Evolutionary conservation across 176 grass and related monocot species (phyloP).

Genomic region (Cenchrus americanus): DNA sequence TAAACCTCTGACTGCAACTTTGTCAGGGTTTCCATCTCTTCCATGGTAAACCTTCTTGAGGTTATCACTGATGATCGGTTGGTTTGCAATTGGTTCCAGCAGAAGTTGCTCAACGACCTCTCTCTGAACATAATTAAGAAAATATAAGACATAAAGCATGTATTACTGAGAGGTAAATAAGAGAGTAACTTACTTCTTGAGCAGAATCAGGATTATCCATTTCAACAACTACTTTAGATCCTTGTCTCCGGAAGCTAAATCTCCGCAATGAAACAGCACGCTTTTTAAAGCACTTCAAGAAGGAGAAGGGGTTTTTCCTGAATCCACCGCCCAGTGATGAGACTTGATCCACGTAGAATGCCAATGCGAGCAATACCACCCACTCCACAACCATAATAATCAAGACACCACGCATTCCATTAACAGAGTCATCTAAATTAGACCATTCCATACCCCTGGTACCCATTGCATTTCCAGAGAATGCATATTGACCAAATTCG

Average conservation of each 20-base stretch:
- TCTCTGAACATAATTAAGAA: slow-evolving; percentile 51
- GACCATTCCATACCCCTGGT: slow-evolving; percentile 75
- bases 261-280: slow-evolving; percentile 38
- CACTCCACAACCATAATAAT: slow-evolving; percentile 88
- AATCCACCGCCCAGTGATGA: slow-evolving; percentile 52
- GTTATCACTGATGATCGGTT: slow-evolving; percentile 69
- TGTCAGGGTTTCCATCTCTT: slow-evolving; percentile 87
- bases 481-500: slow-evolving; percentile 72
- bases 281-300: slow-evolving; percentile 60
- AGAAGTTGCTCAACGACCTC: slow-evolving; percentile 77
- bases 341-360: slow-evolving; percentile 72
- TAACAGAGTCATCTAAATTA: slow-evolving; percentile 59
- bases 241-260: slow-evolving; percentile 54
- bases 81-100: slow-evolving; percentile 49
- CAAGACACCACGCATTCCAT: slow-evolving; percentile 71
- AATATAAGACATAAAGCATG: neutral
- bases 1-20: slow-evolving; percentile 82
- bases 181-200: slow-evolving; percentile 66
- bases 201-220: slow-evolving; percentile 63
- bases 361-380: slow-evolving; percentile 62
- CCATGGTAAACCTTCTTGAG: slow-evolving; percentile 82
- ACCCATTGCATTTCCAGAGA: slow-evolving; percentile 52
- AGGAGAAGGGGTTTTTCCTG: slow-evolving; percentile 53
- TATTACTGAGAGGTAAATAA: slow-evolving; percentile 9
- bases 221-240: slow-evolving; percentile 71